Evolutionary conservation across 306 rosid species (phyloP), one percentile per base, ranked within the genome.

Genomic region (Medicago lupulina): DNA sequence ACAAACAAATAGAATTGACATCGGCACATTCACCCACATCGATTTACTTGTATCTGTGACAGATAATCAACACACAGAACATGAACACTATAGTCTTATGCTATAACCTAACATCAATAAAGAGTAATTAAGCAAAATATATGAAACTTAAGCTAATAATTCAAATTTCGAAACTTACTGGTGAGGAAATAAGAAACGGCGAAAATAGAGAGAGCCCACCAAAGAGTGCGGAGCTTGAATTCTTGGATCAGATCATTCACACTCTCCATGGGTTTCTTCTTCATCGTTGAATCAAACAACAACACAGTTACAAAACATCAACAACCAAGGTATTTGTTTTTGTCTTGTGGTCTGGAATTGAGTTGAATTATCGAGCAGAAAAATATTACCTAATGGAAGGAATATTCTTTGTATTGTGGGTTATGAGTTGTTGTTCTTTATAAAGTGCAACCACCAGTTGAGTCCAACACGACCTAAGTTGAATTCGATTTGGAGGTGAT

Each of bases 1-100:
- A 67, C 76, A 86, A 72, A 88, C 92, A 38, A 96, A 79, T 44
- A 96, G 83, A 84, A 96, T 79, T 13, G 99, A 79, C 80, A 89
- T 79, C 2, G 99, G 99, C 17, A 92, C 43, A 82, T 96, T 96
- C 97, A 92, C 87, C 98, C 96, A 92, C 96, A 90, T 90, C 21
- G 99, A 92, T 79, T 89, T 91, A 85, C 98, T 96, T 23, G 99
- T 90, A 87, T 92, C 99, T 96, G 88, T 61, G 76, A 49, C 53
- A 51, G 38, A 19, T 4, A 55, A 76, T 64, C 58, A 65, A 11
- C 50, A 63, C 9, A 68, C 16, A 55, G 2, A 54, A 64, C 36
- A 62, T 62, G 53, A 69, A 69, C 67, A 61, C 14, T 23, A 23
- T 23, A 2, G 2, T 23, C 28, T 23, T 23, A 23, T 23, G 28